Conservation (phyloP, 768 basidiomycete genomes). For the Phaeotremella fagi region DNA sequence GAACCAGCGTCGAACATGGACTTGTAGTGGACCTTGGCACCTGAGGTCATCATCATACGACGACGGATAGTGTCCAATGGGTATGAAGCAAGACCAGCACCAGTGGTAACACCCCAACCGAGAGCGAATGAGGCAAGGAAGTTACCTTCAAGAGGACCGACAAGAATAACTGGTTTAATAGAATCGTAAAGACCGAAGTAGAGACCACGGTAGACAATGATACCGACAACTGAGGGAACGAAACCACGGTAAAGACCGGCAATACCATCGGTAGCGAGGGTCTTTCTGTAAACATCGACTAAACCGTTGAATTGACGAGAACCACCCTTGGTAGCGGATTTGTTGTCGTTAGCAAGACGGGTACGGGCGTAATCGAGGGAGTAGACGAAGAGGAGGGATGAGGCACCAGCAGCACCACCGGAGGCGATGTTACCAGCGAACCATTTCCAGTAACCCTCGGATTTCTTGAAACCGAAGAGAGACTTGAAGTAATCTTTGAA, state of each 20-base stretch:
- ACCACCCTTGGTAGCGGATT: constrained; percentile 86
- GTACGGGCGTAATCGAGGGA: constrained; percentile 99
- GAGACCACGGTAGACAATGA: constrained; percentile 99
- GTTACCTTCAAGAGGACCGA: constrained; percentile 88
- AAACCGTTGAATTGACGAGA: constrained; percentile 98
- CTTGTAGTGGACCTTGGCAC: constrained; percentile 93
- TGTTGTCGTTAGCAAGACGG: constrained; percentile 73
- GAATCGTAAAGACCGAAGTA: constrained; percentile 78
- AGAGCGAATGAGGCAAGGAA: constrained; percentile 96
- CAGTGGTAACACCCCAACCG: constrained; percentile 98
- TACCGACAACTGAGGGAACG: constrained; percentile 97
- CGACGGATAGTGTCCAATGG: constrained; percentile 63
- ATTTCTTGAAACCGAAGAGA: constrained; percentile 96
- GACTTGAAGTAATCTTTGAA: constrained; percentile 89
- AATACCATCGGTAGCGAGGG: constrained; percentile 93
- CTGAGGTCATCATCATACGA: constrained; percentile 99
- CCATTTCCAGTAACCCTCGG: constrained; percentile 96
- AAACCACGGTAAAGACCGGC: constrained; percentile 99
- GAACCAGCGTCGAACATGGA: constrained; percentile 96
- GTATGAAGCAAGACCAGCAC: constrained; percentile 93
- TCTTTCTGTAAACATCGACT: constrained; percentile 95
- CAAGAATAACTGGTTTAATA: constrained; percentile 84
- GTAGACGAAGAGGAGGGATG: constrained; percentile 98
- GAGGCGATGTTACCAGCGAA: constrained; percentile 84
- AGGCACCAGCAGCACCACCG: constrained; percentile 97